phyloP scores from a whole-genome alignment of 345 rosid genomes.

The Cardiospermum halicacabum region DNA sequence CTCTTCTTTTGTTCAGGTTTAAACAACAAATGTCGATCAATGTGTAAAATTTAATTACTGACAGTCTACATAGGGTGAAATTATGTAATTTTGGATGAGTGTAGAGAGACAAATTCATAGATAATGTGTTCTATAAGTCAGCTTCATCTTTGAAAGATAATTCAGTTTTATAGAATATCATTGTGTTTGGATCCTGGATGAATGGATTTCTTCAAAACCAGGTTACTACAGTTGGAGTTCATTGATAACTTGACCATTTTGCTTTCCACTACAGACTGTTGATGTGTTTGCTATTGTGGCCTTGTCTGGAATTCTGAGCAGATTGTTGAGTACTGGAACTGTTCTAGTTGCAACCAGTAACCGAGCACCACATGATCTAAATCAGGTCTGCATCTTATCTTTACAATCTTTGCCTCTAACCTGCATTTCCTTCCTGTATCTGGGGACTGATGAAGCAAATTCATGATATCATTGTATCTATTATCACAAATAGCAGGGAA shows the following conservation, averaged over 20 bases:
- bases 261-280: slow-evolving; percentile 66
- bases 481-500: background rate
- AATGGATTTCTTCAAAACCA: background rate
- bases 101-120: background rate
- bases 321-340: slow-evolving; percentile 81
- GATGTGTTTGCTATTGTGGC: slow-evolving; percentile 98
- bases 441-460: background rate
- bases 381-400: slow-evolving; percentile 51
- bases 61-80: background rate
- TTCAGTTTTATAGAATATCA: background rate
- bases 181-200: background rate
- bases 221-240: slow-evolving; percentile 15
- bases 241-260: slow-evolving; percentile 20
- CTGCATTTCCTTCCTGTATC: slow-evolving; percentile 1
- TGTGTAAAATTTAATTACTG: background rate
- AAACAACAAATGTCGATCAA: background rate
- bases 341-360: slow-evolving; percentile 94
- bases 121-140: background rate
- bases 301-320: slow-evolving; percentile 96
- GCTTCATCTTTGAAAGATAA: background rate
- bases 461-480: background rate
- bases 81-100: background rate
- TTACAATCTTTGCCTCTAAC: background rate
- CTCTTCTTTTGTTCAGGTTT: background rate
- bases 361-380: slow-evolving; percentile 81